Evolutionary conservation across 2,329 filamentous ascomycete species (phyloP), one percentile per base, ranked within the genome.

Genomic region (Dothistroma pini): DNA sequence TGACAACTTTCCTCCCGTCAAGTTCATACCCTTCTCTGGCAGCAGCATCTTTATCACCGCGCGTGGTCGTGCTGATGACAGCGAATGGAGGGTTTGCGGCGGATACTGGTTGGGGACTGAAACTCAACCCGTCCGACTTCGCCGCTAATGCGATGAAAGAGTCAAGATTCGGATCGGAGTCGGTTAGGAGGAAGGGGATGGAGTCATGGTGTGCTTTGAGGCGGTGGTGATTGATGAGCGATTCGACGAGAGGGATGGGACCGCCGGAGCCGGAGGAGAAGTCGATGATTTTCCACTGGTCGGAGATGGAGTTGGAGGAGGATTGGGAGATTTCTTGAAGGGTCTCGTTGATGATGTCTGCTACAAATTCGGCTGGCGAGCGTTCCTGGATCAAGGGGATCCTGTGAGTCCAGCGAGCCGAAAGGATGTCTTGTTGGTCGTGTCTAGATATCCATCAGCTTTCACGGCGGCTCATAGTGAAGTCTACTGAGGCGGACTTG

Each of bases 231-330:
- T 75, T 76, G 56, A 76, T 66, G 29, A 70, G 61, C 12, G 58
- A 63, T 56, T 76, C 75, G 58, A 79, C 76, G 16, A 62, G 61
- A 34, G 75, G 74, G 38, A 71, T 70, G 0, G 76, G 75, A 61
- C 89, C 89, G 47, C 89, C 89, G 14, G 83, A 86, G 56, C 89
- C 89, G 2, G 89, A 87, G 73, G 89, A 91, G 74, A 91, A 90
- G 76, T 93, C 89, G 63, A 92, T 82, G 67, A 89, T 86, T 19
- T 83, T 85, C 73, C 88, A 86, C 1, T 82, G 76, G 14, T 19
- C 35, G 19, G 14, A 22, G 41, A 21, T 44, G 10, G 21, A 21
- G 14, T 14, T n/a, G 22, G 19, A 12, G 29, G 48, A n/a, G 54
- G 38, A 44, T 35, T 31, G 9, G 4, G 10, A 19, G 31, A 71